Percentiles rank a stretch among this genome's conserved stretches.
phyloP scores from a whole-genome alignment of 129 eudicot genomes.

The Lactuca sativa region DNA sequence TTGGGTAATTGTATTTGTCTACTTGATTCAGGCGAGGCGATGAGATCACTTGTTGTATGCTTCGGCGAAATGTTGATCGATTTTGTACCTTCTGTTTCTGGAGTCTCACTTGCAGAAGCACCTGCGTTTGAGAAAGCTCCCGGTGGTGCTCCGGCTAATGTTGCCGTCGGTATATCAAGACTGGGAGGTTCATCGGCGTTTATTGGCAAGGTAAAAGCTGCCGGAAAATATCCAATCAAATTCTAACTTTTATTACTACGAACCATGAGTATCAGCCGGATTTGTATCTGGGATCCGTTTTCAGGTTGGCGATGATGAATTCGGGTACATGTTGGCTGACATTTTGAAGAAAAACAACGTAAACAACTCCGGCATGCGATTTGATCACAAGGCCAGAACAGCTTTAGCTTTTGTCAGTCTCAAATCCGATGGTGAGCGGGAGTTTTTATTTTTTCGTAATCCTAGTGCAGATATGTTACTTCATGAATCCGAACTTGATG shows the following conservation, averaged over 20 bases:
- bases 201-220: conserved; percentile 62
- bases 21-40: conserved; percentile 13
- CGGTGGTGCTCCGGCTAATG: conserved; percentile 95
- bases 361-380: conserved; percentile 70
- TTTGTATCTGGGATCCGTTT: conserved; percentile 1
- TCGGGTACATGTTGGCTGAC: conserved; percentile 68
- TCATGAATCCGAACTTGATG: conserved; percentile 65
- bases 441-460: conserved; percentile 67
- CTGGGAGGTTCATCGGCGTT: conserved; percentile 87
- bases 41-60: conserved; percentile 52
- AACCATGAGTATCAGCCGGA: neutral
- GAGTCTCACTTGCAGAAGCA: conserved; percentile 79
- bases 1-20: neutral
- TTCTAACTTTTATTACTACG: neutral
- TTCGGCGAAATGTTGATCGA: conserved; percentile 85
- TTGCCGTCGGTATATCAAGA: conserved; percentile 70
- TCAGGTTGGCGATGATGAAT: conserved; percentile 75
- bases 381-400: conserved; percentile 65
- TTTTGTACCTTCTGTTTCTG: conserved; percentile 67
- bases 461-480: conserved; percentile 87
- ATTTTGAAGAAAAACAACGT: conserved; percentile 68
- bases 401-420: conserved; percentile 70
- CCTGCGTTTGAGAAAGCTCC: conserved; percentile 72
- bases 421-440: conserved; percentile 75
- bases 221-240: neutral